phyloP scores from a whole-genome alignment of 2,329 filamentous ascomycete species.

The Aspergillus uvarum region DNA sequence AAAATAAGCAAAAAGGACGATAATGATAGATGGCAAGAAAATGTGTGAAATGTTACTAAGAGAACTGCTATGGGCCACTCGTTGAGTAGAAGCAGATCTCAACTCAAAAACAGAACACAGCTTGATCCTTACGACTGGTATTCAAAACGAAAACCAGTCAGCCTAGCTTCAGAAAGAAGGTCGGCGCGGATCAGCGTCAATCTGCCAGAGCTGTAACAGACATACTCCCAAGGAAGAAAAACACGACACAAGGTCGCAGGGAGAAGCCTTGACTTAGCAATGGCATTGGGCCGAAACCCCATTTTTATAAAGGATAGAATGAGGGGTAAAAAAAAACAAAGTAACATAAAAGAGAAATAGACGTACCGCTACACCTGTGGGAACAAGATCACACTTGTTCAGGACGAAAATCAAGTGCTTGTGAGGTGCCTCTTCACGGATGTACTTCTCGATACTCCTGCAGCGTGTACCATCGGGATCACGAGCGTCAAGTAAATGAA shows the following conservation, averaged over 20 bases:
- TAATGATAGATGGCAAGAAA: slow-evolving; percentile 25
- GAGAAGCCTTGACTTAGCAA: slow-evolving; percentile 89
- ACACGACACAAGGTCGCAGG: slow-evolving; percentile 57
- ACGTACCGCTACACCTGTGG: slow-evolving; percentile 93
- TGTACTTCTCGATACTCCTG: slow-evolving; percentile 86
- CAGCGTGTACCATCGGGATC: slow-evolving; percentile 90
- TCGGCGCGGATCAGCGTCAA: slow-evolving; percentile 70
- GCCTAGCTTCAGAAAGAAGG: slow-evolving; percentile 64
- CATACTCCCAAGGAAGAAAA: slow-evolving; percentile 68
- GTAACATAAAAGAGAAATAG: slow-evolving; percentile 11
- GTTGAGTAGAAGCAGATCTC: slow-evolving; percentile 71
- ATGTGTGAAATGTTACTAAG: slow-evolving; percentile 99
- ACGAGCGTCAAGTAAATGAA: slow-evolving; percentile 89
- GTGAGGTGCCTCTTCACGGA: slow-evolving; percentile 88
- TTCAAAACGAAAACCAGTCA: slow-evolving; percentile 87
- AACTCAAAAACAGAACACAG: slow-evolving; percentile 94
- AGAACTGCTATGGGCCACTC: slow-evolving; percentile 71
- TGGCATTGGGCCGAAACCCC: slow-evolving; percentile 31
- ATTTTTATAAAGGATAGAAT: slow-evolving; percentile 5
- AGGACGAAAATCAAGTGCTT: slow-evolving; percentile 90
- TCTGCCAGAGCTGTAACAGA: slow-evolving; percentile 99
- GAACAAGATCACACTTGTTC: slow-evolving; percentile 91
- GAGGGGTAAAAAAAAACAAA: slow-evolving; percentile 6
- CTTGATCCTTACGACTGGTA: slow-evolving; percentile 70
- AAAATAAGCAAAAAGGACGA: slow-evolving; percentile 26